A percentile compares a stretch with the other conserved stretches of the same genome.
These are phyloP conservation scores for Colletotrichum lupini DNA, from an alignment of 2,329 filamentous ascomycete genomes.

Conservation along the genomic window DNA sequence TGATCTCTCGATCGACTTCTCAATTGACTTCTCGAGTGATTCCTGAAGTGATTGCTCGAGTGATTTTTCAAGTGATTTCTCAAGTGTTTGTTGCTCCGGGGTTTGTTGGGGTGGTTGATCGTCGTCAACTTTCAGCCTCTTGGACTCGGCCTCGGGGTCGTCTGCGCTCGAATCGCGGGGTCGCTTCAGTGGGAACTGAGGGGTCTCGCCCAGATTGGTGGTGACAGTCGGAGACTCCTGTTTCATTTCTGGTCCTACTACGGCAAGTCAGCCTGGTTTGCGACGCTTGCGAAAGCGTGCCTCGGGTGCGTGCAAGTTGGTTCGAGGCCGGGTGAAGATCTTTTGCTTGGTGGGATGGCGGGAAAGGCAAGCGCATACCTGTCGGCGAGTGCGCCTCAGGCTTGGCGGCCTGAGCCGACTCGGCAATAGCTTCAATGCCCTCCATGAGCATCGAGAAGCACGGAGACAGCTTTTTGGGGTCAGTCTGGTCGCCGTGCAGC, in stretches of 20 bases:
- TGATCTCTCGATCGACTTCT: no score
- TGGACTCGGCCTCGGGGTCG: slow-evolving; percentile 45
- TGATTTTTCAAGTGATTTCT: neutral
- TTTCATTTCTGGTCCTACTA: slow-evolving; percentile 48
- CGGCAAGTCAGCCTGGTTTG: slow-evolving; percentile 40
- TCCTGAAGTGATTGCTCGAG: neutral
- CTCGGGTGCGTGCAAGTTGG: slow-evolving; percentile 16
- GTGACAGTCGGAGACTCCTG: slow-evolving; percentile 47
- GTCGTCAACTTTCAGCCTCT: slow-evolving; percentile 38
- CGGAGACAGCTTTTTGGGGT: slow-evolving; percentile 26
- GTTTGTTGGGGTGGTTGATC: slow-evolving; percentile 1
- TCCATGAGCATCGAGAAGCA: slow-evolving; percentile 34
- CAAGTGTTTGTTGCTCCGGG: neutral
- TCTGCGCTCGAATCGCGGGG: slow-evolving; percentile 46
- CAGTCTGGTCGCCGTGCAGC: slow-evolving; percentile 13
- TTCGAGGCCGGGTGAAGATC: slow-evolving; percentile 29
- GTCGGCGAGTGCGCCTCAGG: slow-evolving; percentile 47
- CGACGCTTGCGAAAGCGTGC: slow-evolving; percentile 20
- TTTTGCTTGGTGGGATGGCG: slow-evolving; percentile 18
- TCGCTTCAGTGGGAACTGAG: slow-evolving; percentile 51
- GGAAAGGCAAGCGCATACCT: slow-evolving; percentile 44
- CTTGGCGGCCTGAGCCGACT: slow-evolving; percentile 51
- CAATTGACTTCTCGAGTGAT: no score
- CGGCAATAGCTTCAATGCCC: slow-evolving; percentile 51
- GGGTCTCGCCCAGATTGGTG: slow-evolving; percentile 46